These are phyloP conservation scores for Schizosaccharomyces cryophilus DNA, from an alignment of 805 yeast genomes.

Conservation along the genomic window DNA sequence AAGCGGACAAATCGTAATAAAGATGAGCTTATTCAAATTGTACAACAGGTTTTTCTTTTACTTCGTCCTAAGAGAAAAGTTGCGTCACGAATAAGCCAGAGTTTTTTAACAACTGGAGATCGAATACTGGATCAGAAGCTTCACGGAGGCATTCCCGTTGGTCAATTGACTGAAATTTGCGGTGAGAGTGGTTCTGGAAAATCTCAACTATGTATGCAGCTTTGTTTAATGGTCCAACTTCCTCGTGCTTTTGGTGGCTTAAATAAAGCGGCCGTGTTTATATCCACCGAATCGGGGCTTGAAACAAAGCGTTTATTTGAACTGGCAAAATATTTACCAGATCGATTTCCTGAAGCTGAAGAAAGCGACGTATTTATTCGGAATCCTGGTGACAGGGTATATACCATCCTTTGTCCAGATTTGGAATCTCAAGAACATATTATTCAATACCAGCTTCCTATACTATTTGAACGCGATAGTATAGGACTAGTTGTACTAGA, in stretches of 20 bases:
- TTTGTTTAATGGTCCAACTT: background rate
- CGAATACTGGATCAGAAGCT: background rate
- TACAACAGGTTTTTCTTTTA: background rate
- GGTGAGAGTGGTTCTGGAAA: constrained; percentile 1
- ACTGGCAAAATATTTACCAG: constrained; percentile 17
- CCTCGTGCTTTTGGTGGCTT: background rate
- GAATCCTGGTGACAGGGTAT: constrained; percentile 19
- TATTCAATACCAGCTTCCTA: constrained; percentile 42
- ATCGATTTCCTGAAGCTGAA: constrained; percentile 1
- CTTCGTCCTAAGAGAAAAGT: background rate
- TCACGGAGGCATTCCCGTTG: background rate
- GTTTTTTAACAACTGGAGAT: background rate
- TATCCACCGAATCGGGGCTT: constrained; percentile 53
- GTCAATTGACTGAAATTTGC: background rate
- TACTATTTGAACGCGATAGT: constrained; percentile 19
- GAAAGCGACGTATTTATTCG: background rate
- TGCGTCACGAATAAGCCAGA: background rate
- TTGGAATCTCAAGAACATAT: constrained; percentile 54
- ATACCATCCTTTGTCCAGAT: constrained; percentile 36
- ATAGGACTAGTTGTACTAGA: constrained; percentile 47
- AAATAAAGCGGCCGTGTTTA: constrained; percentile 25
- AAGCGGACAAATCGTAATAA: background rate
- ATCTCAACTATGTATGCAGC: background rate
- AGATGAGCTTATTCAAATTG: background rate
- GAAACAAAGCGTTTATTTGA: constrained; percentile 41